Conservation (phyloP, 768 basidiomycete genomes). For the Mycena belliarum region DNA sequence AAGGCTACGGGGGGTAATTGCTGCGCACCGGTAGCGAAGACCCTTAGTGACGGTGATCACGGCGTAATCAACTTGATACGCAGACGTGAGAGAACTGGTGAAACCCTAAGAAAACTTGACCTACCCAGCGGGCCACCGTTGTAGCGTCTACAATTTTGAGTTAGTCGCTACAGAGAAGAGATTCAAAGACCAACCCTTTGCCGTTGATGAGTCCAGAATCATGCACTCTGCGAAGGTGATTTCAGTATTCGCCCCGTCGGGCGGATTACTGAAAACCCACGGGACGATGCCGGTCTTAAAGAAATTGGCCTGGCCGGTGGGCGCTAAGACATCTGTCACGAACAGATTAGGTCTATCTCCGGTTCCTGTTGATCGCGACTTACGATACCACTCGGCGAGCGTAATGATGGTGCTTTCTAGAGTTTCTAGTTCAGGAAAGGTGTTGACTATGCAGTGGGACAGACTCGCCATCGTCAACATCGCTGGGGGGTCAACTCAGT, state of each 20-base stretch:
- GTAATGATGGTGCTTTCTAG: slow-evolving; percentile 38
- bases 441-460: background rate
- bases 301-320: slow-evolving; percentile 35
- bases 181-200: slow-evolving; percentile 1
- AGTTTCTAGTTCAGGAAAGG: background rate
- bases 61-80: slow-evolving; percentile 41
- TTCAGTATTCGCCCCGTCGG: background rate
- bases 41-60: slow-evolving; percentile 43
- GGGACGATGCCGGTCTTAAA: slow-evolving; percentile 34
- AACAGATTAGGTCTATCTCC: background rate
- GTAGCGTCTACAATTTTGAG: too few relatives aligned
- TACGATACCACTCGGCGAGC: slow-evolving; percentile 31
- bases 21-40: slow-evolving; percentile 42
- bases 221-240: slow-evolving; percentile 22
- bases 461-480: slow-evolving; percentile 41
- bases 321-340: slow-evolving; percentile 30
- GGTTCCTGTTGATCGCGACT: background rate
- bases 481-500: slow-evolving; percentile 17
- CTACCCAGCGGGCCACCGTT: slow-evolving; percentile 16
- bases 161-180: too few relatives aligned
- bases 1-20: too few relatives aligned
- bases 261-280: slow-evolving; percentile 18
- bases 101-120: slow-evolving; percentile 20
- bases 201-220: slow-evolving; percentile 53
- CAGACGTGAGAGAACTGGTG: slow-evolving; percentile 33